Conservation (phyloP, 2,329 filamentous ascomycete genomes). For the Paraphoma chrysanthemicola region DNA sequence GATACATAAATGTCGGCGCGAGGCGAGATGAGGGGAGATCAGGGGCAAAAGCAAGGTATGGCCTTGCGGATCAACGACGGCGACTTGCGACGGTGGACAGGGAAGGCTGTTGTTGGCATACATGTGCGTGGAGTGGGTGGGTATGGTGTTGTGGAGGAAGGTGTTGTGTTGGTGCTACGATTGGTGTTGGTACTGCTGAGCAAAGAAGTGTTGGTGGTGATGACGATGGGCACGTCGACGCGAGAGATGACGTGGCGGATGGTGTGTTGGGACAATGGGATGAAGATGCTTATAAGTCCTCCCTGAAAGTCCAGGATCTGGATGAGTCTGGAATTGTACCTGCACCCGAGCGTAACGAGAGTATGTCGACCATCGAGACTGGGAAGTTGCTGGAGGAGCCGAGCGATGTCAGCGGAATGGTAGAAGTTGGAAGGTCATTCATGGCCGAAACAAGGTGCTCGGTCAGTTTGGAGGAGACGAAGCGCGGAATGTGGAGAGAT, state of each 20-base stretch:
- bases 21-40: background rate
- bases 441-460: too few relatives aligned
- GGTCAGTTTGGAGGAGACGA: background rate
- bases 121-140: background rate
- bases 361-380: too few relatives aligned
- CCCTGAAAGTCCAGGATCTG: too few relatives aligned
- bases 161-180: background rate
- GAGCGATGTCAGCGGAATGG: too few relatives aligned
- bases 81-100: background rate
- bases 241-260: too few relatives aligned
- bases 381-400: too few relatives aligned
- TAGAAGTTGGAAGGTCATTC: too few relatives aligned
- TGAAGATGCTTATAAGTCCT: too few relatives aligned
- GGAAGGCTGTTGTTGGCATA: conserved; percentile 1
- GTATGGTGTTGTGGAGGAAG: conserved; percentile 2
- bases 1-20: background rate
- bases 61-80: too few relatives aligned
- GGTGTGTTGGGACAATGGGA: too few relatives aligned
- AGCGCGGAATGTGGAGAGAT: conserved; percentile 6
- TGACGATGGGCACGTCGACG: background rate
- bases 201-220: background rate
- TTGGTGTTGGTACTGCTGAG: background rate
- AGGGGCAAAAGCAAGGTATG: background rate
- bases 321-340: too few relatives aligned
- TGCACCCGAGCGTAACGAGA: too few relatives aligned